Percentiles rank a stretch among this genome's conserved stretches.
These are phyloP conservation scores for Novakomyces olei DNA, from an alignment of 805 yeast species.

Conservation along the genomic window DNA sequence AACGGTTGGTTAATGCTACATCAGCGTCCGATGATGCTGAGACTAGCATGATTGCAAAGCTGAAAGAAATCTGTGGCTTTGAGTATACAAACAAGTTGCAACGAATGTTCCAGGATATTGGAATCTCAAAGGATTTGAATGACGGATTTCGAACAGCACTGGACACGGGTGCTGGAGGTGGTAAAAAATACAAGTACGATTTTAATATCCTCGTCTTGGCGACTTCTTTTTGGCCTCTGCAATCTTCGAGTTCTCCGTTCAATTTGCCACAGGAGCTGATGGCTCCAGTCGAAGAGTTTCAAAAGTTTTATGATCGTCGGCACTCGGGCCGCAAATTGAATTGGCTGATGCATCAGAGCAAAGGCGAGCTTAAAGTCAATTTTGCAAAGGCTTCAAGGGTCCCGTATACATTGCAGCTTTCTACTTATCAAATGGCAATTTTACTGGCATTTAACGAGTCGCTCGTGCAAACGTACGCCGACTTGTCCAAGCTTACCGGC, in stretches of 20 bases:
- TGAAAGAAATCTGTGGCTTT: conserved; percentile 72
- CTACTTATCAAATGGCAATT: conserved; percentile 72
- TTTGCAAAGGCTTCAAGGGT: conserved; percentile 59
- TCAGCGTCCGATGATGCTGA: conserved; percentile 71
- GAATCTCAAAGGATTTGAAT: conserved; percentile 58
- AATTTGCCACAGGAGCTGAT: conserved; percentile 46
- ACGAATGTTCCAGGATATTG: conserved; percentile 88
- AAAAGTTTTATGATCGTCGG: conserved; percentile 42
- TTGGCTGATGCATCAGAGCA: conserved; percentile 91
- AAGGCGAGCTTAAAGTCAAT: conserved; percentile 77
- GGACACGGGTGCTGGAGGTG: conserved; percentile 15
- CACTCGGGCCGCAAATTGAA: conserved; percentile 75
- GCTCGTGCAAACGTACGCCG: conserved; percentile 34
- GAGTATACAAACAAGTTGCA: conserved; percentile 88
- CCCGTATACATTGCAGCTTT: conserved; percentile 37
- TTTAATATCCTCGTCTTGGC: conserved; percentile 65
- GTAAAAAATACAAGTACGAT: too few species aligned
- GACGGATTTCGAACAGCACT: conserved; percentile 21
- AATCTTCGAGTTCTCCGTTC: conserved; percentile 22
- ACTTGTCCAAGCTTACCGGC: conserved; percentile 46
- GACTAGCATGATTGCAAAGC: conserved; percentile 58
- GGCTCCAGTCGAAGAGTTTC: conserved; percentile 43
- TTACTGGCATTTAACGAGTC: conserved; percentile 58
- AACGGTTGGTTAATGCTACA: conserved; percentile 68
- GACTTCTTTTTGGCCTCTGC: conserved; percentile 72